Evolutionary conservation across 2,329 filamentous ascomycete genomes (phyloP).

Genomic region (Calonectria hongkongensis): DNA sequence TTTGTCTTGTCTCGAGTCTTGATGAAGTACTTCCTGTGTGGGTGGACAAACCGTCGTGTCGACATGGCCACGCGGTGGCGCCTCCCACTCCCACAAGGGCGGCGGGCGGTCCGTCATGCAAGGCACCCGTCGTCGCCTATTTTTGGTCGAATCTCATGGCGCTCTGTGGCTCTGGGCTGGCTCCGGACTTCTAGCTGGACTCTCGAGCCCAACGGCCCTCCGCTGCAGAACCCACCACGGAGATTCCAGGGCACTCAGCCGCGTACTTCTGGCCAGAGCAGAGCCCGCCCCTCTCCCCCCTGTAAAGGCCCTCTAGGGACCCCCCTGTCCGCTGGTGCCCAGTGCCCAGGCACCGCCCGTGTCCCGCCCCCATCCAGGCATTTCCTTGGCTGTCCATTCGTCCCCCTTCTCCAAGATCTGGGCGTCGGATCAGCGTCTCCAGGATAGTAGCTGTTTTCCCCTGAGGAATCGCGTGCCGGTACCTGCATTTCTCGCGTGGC

Average conservation of each 20-base stretch:
- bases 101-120: constrained; percentile 33
- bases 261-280: constrained; percentile 15
- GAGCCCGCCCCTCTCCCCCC: constrained; percentile 27
- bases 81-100: constrained; percentile 40
- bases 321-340: neutral
- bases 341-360: neutral
- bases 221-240: constrained; percentile 8
- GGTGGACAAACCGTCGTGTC: neutral
- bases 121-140: constrained; percentile 48
- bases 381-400: constrained; percentile 2
- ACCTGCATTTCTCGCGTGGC: constrained; percentile 49
- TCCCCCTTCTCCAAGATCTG: constrained; percentile 47
- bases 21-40: neutral
- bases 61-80: constrained; percentile 41
- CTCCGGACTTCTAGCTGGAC: no score
- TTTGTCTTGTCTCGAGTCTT: constrained; percentile 18
- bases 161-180: no score
- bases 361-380: constrained; percentile 23
- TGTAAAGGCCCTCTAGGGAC: constrained; percentile 17
- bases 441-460: constrained; percentile 25
- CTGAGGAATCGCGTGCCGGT: constrained; percentile 37
- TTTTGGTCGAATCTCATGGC: constrained; percentile 13
- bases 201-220: no score
- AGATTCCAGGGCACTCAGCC: constrained; percentile 40
- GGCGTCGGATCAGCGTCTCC: constrained; percentile 39